Base-by-base conservation (phyloP, 176 grass and related monocot species). In the Chrysopogon serrulatus region DNA sequence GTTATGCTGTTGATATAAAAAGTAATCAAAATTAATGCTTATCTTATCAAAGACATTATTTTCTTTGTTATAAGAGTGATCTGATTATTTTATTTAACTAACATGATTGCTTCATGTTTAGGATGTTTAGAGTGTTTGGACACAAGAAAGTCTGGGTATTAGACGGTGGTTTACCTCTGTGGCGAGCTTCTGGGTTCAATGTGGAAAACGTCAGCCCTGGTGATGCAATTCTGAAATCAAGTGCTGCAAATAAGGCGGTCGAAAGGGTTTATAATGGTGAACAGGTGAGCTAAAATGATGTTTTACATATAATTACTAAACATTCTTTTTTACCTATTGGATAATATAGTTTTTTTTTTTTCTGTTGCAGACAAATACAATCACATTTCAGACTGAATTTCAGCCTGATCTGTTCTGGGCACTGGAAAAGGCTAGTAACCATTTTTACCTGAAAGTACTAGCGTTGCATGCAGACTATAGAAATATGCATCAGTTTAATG, bases 71-170 rank as follows among this genome's bases (percentile, higher is more conserved):
- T 60, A 13, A 27, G n/a, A 60, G 56, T 60, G 4, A 13, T 13
- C n/a, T 60, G 24, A 24, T 78, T 44, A 7, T 73, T 26, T 60
- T 13, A 60, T 4, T 12, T 27, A 60, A 5, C 56, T 60, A 26
- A 60, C n/a, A 27, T 27, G 10, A 60, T 27, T 60, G n/a, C n/a
- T 60, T 60, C 56, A 26, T 60, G 56, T 60, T 60, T 71, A 99
- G 91, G 96, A 96, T 90, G 82, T 96, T 99, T 83, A 87, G 80
- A 90, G 84, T 92, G 78, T 95, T 96, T 86, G 96, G 96, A 47
- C 93, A 99, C 67, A 83, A 86, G 65, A 76, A 96, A 47, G 88
- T 99, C 78, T 96, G 93, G 93, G 91, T 96, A 32, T 78, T 99
- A 87, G 91, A 99, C 76, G 93, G 93, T 85, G 96, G 89, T 79